Percentiles rank a stretch among this genome's conserved stretches.
These are phyloP conservation scores for Candida stauntonica DNA, from an alignment of 805 yeast genomes.

Conservation along the genomic window DNA sequence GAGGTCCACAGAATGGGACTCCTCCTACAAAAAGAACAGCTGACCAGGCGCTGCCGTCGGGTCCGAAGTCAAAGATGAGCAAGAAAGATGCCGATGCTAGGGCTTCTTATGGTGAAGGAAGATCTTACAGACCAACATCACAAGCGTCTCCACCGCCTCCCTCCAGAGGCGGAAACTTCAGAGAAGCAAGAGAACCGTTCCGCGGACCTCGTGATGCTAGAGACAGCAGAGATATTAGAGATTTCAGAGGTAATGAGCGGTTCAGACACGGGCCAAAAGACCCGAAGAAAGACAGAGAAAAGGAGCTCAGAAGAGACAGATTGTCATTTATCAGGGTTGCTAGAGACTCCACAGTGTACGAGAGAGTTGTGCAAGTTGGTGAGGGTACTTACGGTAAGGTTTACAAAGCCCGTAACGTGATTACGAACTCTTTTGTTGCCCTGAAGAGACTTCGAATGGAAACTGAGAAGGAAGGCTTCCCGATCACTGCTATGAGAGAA, in stretches of 20 bases:
- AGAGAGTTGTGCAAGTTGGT: constrained; percentile 86
- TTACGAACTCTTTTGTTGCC: constrained; percentile 75
- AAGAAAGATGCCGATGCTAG: constrained; percentile 2
- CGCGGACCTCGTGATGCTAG: too few species aligned
- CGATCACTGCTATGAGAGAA: constrained; percentile 92
- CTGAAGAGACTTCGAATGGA: constrained; percentile 81
- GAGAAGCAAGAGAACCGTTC: constrained; percentile 1
- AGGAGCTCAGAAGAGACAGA: constrained; percentile 3
- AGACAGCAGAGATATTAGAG: constrained; percentile 2
- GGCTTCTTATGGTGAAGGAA: constrained; percentile 7
- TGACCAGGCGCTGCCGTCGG: constrained; percentile 7
- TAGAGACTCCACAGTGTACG: constrained; percentile 40
- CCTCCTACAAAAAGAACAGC: constrained; percentile 3
- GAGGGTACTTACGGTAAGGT: constrained; percentile 98
- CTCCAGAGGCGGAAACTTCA: constrained; percentile 1
- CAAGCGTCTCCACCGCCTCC: not conserved
- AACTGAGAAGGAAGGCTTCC: constrained; percentile 89
- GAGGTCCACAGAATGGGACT: not conserved
- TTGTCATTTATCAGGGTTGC: constrained; percentile 22
- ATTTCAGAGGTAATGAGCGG: not conserved
- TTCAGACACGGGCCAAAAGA: too few species aligned
- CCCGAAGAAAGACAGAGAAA: not conserved
- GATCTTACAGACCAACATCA: constrained; percentile 7
- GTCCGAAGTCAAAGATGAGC: constrained; percentile 4
- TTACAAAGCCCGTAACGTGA: constrained; percentile 72